Conservation (phyloP, 2,329 filamentous ascomycete species). For the Monilinia fructigena region DNA sequence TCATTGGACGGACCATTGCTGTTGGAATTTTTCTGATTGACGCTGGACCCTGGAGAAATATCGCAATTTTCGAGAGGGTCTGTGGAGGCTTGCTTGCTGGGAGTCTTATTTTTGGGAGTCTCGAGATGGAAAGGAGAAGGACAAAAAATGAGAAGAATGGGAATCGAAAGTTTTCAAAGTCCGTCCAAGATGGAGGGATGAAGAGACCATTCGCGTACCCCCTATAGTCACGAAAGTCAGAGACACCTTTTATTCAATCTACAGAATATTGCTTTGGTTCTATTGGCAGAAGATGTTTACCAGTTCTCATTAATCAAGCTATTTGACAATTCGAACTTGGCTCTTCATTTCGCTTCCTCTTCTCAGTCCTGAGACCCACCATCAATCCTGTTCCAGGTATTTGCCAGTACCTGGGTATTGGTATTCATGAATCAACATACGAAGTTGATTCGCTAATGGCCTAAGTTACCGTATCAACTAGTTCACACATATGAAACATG, state of each 20-base stretch:
- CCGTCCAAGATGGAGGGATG: neutral
- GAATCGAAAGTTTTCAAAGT: neutral
- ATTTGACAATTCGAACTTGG: no score
- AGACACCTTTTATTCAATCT: neutral
- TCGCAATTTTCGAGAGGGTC: slow-evolving; percentile 4
- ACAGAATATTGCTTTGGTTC: neutral
- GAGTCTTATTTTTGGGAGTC: slow-evolving; percentile 15
- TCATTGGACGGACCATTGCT: slow-evolving; percentile 10
- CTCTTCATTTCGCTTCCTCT: no score
- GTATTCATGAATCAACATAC: no score
- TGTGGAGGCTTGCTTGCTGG: slow-evolving; percentile 15
- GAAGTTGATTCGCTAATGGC: no score
- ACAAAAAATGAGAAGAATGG: neutral
- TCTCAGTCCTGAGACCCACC: no score
- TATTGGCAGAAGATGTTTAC: neutral
- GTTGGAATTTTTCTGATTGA: slow-evolving; percentile 3
- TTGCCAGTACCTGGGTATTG: no score
- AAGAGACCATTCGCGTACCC: neutral
- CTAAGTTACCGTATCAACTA: no score
- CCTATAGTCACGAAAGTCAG: neutral
- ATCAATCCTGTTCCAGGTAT: no score
- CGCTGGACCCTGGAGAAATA: slow-evolving; percentile 10
- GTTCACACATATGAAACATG: no score
- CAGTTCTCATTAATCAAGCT: no score
- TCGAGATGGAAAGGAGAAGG: neutral